A percentile compares a stretch with the other conserved stretches of the same genome.
Conservation (phyloP, 148 eudicot species). For the Arbutus unedo region DNA sequence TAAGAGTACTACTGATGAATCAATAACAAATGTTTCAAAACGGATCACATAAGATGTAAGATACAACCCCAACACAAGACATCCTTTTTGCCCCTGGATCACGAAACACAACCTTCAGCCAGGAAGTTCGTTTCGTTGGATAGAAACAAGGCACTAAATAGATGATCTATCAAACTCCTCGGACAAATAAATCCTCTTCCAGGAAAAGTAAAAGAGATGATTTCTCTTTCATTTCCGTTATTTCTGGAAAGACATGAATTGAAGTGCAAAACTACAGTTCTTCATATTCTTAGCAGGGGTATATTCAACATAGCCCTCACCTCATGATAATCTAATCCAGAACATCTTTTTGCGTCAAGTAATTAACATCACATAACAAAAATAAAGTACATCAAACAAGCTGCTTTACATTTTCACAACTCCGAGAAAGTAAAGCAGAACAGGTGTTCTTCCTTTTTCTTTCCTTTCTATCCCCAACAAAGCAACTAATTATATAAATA, state of each 20-base stretch:
- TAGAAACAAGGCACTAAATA: not conserved
- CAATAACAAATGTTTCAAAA: not conserved
- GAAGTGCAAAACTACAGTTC: not conserved
- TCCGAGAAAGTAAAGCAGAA: not conserved
- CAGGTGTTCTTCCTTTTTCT: not conserved
- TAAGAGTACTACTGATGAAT: not conserved
- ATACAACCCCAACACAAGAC: not conserved
- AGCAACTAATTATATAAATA: not conserved
- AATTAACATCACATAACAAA: not conserved
- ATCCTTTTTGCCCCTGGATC: not conserved
- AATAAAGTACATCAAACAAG: not conserved
- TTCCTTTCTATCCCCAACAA: not conserved
- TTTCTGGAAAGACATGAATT: not conserved
- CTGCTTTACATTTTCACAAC: not conserved
- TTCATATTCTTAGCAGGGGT: not conserved
- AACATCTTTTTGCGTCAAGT: not conserved
- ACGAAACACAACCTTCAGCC: not conserved
- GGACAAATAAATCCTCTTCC: not conserved
- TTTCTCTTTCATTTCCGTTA: not conserved
- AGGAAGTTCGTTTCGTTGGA: not conserved
- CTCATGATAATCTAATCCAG: not conserved
- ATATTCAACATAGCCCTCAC: not conserved
- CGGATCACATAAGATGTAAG: not conserved
- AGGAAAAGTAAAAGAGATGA: not conserved
- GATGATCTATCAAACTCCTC: not conserved